Percentiles rank a stretch among this genome's conserved stretches.
Conservation (phyloP, 495 filamentous ascomycete genomes). For the Penicillium simplicissimum region DNA sequence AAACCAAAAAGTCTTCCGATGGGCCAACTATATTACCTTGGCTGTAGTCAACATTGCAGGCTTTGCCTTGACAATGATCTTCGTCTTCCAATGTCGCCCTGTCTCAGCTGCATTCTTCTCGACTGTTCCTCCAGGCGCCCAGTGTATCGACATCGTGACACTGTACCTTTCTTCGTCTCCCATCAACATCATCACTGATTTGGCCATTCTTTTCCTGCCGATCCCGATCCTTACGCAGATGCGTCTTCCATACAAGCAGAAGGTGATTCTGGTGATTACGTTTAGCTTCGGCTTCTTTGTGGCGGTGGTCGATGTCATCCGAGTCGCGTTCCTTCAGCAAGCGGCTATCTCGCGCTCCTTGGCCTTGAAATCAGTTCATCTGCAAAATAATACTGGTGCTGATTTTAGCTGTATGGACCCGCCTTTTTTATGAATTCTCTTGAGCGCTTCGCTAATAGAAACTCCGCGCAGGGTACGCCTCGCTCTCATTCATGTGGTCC, state of each 20-base stretch:
- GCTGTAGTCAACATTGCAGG: conserved; percentile 76
- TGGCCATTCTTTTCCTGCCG: conserved; percentile 79
- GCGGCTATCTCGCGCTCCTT: conserved; percentile 51
- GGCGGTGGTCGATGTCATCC: conserved; percentile 81
- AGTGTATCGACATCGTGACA: conserved; percentile 74
- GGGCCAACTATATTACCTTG: conserved; percentile 69
- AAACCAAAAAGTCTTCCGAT: conserved; percentile 69
- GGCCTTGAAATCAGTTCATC: conserved; percentile 33
- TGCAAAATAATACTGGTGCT: conserved; percentile 32
- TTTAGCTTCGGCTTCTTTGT: conserved; percentile 86
- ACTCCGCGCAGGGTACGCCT: conserved; percentile 61
- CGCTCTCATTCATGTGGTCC: conserved; percentile 88
- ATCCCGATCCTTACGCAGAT: conserved; percentile 85
- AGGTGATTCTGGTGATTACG: conserved; percentile 77
- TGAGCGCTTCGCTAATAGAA: background rate
- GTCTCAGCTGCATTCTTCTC: conserved; percentile 60
- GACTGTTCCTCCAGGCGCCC: conserved; percentile 40
- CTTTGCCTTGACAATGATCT: conserved; percentile 76
- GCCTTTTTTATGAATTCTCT: background rate
- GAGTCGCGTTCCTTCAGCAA: conserved; percentile 85
- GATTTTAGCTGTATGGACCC: conserved; percentile 57
- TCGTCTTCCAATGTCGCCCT: conserved; percentile 87
- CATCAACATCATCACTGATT: conserved; percentile 82
- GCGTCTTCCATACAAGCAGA: conserved; percentile 79
- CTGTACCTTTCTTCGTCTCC: conserved; percentile 83